These are phyloP conservation scores for Ganoderma resinaceum DNA, from an alignment of 1,284 basidiomycete genomes.

Conservation along the genomic window DNA sequence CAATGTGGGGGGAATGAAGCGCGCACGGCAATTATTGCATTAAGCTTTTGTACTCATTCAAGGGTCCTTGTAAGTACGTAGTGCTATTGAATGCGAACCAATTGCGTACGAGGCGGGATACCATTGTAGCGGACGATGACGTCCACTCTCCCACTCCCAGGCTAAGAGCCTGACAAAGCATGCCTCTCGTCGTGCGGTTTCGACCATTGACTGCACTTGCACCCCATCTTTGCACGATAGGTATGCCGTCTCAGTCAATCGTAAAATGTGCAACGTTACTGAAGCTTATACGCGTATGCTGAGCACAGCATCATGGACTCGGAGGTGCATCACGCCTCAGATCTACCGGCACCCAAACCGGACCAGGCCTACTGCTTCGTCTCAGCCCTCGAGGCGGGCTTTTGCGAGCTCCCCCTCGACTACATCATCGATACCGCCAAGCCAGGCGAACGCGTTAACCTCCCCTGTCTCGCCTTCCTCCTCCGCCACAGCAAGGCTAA, in stretches of 20 bases:
- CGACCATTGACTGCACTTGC: not conserved
- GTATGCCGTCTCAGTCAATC: not conserved
- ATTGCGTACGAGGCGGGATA: not conserved
- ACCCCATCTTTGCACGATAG: not conserved
- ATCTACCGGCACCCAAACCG: conserved; percentile 7
- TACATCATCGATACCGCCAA: conserved; percentile 46
- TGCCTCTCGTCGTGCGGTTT: not conserved
- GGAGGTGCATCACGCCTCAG: not conserved
- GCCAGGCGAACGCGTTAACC: conserved; percentile 28
- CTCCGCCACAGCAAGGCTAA: conserved; percentile 48
- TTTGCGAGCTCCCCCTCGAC: conserved; percentile 44
- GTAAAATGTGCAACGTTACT: too few relatives aligned
- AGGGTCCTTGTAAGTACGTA: not conserved
- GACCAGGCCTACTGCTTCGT: conserved; percentile 38
- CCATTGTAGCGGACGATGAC: not conserved
- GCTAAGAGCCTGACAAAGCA: not conserved
- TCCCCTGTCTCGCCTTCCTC: conserved; percentile 57
- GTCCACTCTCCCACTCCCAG: not conserved
- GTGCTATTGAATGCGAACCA: too few relatives aligned
- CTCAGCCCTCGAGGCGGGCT: conserved; percentile 58
- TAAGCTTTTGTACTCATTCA: not conserved
- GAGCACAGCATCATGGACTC: not conserved
- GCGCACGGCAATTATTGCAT: too few relatives aligned
- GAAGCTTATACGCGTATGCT: not conserved
- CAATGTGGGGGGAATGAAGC: too few relatives aligned